A percentile compares a stretch with the other conserved stretches of the same genome.
Conservation (phyloP, 176 grass and related monocot genomes). For the Puccinellia tenuiflora region DNA sequence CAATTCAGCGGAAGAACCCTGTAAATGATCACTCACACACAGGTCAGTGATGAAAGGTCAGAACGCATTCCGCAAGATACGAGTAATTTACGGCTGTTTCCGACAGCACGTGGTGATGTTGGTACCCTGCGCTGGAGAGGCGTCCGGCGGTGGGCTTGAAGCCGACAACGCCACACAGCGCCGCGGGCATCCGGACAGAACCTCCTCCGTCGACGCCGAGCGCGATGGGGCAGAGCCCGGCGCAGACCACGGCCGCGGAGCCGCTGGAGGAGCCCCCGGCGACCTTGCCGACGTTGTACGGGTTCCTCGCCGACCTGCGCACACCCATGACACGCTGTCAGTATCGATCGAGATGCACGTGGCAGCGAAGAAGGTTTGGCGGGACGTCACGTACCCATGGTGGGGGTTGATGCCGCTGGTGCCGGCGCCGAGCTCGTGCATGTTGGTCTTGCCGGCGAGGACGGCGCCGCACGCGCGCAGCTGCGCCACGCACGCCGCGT, state of each 20-base stretch:
- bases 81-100: too few species aligned
- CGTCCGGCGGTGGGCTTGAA: slow-evolving; percentile 90
- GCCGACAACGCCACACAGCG: slow-evolving; percentile 85
- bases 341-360: not conserved
- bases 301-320: slow-evolving; percentile 73
- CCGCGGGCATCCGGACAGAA: slow-evolving; percentile 83
- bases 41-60: not conserved
- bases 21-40: not conserved
- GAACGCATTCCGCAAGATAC: too few species aligned
- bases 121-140: slow-evolving; percentile 75
- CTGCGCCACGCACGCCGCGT: slow-evolving; percentile 79
- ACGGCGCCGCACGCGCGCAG: slow-evolving; percentile 78
- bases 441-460: slow-evolving; percentile 87
- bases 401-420: slow-evolving; percentile 60
- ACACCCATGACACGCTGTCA: not conserved
- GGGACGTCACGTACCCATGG: slow-evolving; percentile 22
- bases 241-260: slow-evolving; percentile 86
- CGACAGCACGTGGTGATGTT: not conserved
- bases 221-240: slow-evolving; percentile 83
- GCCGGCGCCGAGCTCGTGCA: slow-evolving; percentile 95
- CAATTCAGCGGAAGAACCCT: slow-evolving; percentile 93
- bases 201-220: slow-evolving; percentile 97
- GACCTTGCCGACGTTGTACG: slow-evolving; percentile 55
- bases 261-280: slow-evolving; percentile 92
- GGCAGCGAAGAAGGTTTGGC: not conserved